Evolutionary conservation across 2,329 filamentous ascomycete species (phyloP), one percentile per base, ranked within the genome.

Genomic region (Grosmannia serpens): DNA sequence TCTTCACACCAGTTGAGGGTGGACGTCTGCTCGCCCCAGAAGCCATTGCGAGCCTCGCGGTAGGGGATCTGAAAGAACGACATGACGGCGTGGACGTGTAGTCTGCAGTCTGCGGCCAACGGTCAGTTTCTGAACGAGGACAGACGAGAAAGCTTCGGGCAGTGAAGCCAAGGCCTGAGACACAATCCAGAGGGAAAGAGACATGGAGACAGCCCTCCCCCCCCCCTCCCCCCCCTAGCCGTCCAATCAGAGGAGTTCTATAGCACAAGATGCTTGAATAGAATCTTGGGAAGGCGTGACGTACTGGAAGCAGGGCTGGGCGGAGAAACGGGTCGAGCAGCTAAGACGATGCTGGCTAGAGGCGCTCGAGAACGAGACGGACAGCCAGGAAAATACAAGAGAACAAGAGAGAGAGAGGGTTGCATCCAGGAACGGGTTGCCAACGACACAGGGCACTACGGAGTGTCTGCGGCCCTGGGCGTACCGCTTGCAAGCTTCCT

Each of bases 1-100:
- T 73, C 70, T 63, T 73, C 71, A 61, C 71, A 73, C 71, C 71
- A 73, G 55, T 73, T 72, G 59, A 73, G 60, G 1, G 71, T 73
- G 24, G 70, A 70, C 1, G 70, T 72, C 50, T 71, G 70, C 20
- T 69, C 63, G 26, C 70, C 70, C 71, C 71, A 73, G 61, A 70
- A 65, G 55, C 71, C 71, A 51, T 71, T 65, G 17, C 71, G 68
- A 60, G 66, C 61, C 59, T 70, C 65, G 58, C 71, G 67, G 64
- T 73, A 73, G 10, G 71, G 70, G 27, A 72, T 51, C 58, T 65
- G 63, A 4, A 65, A 17, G 24, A 59, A 62, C 26, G 59, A 60
- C 62, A 63, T 63, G 38, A 44, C 22, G 26, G 20, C 17, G 41
- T 5, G 26, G 49, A 26, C 11, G 29, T 27, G 2, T 22, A 17